Evolutionary conservation across 2,329 filamentous ascomycete species (phyloP).

Genomic region (Ophiocordyceps camponoti-rufipedis): DNA sequence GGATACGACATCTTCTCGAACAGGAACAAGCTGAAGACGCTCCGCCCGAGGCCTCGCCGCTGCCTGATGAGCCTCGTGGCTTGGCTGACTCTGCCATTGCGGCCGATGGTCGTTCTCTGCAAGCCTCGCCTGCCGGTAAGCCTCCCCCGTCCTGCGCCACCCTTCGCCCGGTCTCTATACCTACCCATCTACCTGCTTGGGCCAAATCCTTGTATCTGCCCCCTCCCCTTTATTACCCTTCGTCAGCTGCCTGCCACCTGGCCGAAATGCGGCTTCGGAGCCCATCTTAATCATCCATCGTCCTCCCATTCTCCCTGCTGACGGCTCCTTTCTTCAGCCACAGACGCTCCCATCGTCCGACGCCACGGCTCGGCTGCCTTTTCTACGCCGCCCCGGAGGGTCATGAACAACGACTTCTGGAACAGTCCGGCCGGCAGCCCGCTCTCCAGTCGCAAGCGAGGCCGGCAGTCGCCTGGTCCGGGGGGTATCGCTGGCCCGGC

Average conservation of each 20-base stretch:
- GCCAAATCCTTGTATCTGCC: background rate
- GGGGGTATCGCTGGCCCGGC: conserved; percentile 3
- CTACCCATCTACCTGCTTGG: background rate
- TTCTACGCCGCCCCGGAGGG: conserved; percentile 5
- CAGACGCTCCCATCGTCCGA: background rate
- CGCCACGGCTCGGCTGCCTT: conserved; percentile 4
- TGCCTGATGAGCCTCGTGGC: background rate
- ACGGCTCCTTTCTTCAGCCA: background rate
- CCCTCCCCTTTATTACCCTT: background rate
- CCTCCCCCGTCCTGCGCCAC: background rate
- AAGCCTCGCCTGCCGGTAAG: background rate
- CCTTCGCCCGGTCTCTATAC: background rate
- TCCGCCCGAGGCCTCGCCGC: conserved; percentile 1
- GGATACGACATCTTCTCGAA: conserved; percentile 14
- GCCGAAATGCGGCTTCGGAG: background rate
- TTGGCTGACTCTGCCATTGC: background rate
- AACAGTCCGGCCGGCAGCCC: conserved; percentile 5
- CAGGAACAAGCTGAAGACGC: background rate
- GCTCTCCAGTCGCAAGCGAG: conserved; percentile 13
- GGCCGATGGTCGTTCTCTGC: background rate
- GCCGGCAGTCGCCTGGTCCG: conserved; percentile 6
- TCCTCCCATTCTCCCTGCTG: background rate
- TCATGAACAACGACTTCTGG: conserved; percentile 1
- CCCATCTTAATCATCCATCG: background rate
- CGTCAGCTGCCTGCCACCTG: background rate